Percentiles rank a stretch among this genome's conserved stretches.
Conservation (phyloP, 768 basidiomycete genomes). For the Russula earlei region DNA sequence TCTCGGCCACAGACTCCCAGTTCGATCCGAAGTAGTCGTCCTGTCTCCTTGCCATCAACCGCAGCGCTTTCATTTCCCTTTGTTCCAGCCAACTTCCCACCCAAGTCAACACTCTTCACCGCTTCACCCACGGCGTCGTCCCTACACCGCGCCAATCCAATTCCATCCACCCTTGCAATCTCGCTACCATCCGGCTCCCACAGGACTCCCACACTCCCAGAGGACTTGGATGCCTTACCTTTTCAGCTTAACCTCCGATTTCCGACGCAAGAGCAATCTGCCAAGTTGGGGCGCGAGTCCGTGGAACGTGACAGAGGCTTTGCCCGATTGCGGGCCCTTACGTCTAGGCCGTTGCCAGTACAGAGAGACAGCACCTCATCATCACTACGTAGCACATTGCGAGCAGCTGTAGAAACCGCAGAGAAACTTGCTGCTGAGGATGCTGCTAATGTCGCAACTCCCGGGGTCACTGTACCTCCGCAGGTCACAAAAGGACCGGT, state of each 20-base stretch:
- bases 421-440: constrained; percentile 6
- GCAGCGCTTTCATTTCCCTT: constrained; percentile 1
- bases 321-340: background rate
- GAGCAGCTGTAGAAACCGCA: constrained; percentile 6
- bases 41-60: constrained; percentile 3
- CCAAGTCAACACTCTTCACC: background rate
- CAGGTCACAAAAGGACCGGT: background rate
- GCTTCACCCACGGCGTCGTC: constrained; percentile 4
- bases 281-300: constrained; percentile 4
- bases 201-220: background rate
- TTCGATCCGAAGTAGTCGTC: constrained; percentile 9
- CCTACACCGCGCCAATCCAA: background rate
- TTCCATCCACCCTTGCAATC: constrained; percentile 1
- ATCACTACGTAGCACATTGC: constrained; percentile 8
- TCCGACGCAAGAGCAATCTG: constrained; percentile 8
- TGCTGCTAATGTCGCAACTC: background rate
- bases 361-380: constrained; percentile 8
- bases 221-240: constrained; percentile 2
- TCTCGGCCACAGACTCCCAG: constrained; percentile 16
- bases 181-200: background rate
- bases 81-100: background rate
- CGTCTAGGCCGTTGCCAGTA: background rate
- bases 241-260: constrained; percentile 8
- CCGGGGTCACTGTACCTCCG: background rate
- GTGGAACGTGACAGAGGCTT: constrained; percentile 11